Conservation (phyloP, 2,329 filamentous ascomycete genomes). For the Byssothecium circinans region DNA sequence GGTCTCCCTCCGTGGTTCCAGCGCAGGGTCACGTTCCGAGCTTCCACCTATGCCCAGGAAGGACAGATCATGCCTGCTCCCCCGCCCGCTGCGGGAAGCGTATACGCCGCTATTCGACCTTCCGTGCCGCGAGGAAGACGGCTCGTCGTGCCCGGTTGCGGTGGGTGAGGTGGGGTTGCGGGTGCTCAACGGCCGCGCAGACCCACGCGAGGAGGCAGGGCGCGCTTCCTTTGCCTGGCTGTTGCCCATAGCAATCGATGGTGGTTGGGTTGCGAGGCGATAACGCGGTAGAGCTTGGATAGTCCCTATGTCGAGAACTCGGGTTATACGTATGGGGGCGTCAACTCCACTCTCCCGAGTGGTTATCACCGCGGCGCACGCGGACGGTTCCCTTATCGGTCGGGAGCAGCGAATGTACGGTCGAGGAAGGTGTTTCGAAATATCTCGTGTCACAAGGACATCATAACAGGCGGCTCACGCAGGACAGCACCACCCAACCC, state of each 20-base stretch:
- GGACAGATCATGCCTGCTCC: constrained; percentile 61
- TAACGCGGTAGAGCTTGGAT: neutral
- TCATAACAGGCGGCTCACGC: constrained; percentile 28
- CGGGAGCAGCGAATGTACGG: constrained; percentile 12
- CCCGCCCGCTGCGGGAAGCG: constrained; percentile 52
- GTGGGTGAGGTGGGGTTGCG: constrained; percentile 38
- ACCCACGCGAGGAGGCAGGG: constrained; percentile 35
- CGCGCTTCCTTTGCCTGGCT: constrained; percentile 52
- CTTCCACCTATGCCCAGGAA: constrained; percentile 58
- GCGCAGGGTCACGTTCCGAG: constrained; percentile 53
- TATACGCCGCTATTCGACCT: constrained; percentile 44
- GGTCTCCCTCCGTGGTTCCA: constrained; percentile 75
- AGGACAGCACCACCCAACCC: constrained; percentile 15
- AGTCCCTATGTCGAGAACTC: neutral
- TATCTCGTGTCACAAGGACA: constrained; percentile 44
- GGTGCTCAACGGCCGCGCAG: constrained; percentile 36
- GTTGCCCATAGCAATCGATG: constrained; percentile 47
- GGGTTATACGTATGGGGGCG: neutral
- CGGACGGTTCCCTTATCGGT: constrained; percentile 12
- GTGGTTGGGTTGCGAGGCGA: constrained; percentile 5
- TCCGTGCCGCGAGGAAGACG: constrained; percentile 30
- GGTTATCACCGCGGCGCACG: constrained; percentile 18
- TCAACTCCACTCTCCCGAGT: constrained; percentile 1
- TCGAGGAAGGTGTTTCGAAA: constrained; percentile 21
- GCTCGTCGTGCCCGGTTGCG: constrained; percentile 24